Evolutionary conservation across 192 early-diverging fungal species (phyloP), one percentile per base, ranked within the genome.

Genomic region (Rhizophagus sp.): DNA sequence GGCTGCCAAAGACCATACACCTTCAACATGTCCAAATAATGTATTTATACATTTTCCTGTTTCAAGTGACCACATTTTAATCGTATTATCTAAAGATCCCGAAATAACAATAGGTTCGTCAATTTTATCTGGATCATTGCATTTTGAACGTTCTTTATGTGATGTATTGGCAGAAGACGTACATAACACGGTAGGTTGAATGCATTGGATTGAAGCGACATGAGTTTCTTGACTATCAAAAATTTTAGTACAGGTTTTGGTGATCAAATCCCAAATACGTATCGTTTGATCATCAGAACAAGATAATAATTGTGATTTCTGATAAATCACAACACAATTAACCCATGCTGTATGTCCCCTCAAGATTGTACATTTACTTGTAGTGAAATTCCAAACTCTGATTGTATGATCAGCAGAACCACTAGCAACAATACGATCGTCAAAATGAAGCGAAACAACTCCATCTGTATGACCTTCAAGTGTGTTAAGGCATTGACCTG

Each of bases 51-150:
- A 94, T 75, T 92, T 83, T 12, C 96, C 97, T 1, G 92, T 91
- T 63, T 92, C 89, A 22, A 95, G 86, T 73, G 96, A 93, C 97
- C 97, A 99, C n/a, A 99, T 88, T 68, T 94, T 95, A 72, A 99
- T 88, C 1, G 90, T 96, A 63, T 92, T 91, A 78, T 98, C 98
- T 9, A 95, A 84, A 17, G 92, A 92, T 11, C 95, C 95, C 9
- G 95, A 95, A 22, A 98, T 91, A 76, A 98, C 85, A 13, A 92
- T 83, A 8, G 89, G 85, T 64, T 8, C 27, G 25, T n/a, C 30
- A 41, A 34, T 11, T 22, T 39, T 39, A 13, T 64, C 33, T 4
- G 1, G 22, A 78, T 67, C 62, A 66, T 25, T 64, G 5, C 64
- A 25, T 8, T 24, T 8, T 27, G 15, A 15, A 75, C 61, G 27